phyloP scores from a whole-genome alignment of 441 rosid species.

The Euphorbia celastroides region DNA sequence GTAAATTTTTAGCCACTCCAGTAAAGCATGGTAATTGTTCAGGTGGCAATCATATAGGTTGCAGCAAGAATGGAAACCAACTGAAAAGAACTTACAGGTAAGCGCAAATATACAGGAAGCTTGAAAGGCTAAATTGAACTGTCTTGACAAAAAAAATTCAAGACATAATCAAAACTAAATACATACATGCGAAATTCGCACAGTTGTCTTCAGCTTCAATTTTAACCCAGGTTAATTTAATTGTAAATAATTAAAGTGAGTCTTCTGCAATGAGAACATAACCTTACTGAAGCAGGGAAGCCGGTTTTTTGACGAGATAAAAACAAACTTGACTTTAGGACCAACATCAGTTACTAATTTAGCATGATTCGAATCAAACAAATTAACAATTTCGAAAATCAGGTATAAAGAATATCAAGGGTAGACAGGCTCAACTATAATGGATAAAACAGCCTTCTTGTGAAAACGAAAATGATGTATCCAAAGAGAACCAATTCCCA shows the following conservation, averaged over 20 bases:
- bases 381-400: no score
- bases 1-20: neutral
- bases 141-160: neutral
- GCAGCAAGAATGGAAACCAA: neutral
- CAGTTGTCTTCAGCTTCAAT: neutral
- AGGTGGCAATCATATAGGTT: neutral
- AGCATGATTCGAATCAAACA: no score
- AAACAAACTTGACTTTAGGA: neutral
- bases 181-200: neutral
- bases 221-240: neutral
- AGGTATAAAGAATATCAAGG: no score
- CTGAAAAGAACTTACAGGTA: neutral
- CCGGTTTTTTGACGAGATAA: neutral
- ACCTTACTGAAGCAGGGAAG: neutral
- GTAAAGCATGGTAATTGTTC: neutral
- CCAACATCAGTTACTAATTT: neutral
- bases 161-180: neutral
- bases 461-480: no score
- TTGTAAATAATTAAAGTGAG: neutral
- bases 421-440: no score
- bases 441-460: no score
- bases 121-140: neutral
- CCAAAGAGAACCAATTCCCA: no score
- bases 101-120: neutral
- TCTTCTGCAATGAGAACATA: neutral